Base-by-base conservation (phyloP, 352 stramenopile genomes). In the Phytophthora agathidicida region DNA sequence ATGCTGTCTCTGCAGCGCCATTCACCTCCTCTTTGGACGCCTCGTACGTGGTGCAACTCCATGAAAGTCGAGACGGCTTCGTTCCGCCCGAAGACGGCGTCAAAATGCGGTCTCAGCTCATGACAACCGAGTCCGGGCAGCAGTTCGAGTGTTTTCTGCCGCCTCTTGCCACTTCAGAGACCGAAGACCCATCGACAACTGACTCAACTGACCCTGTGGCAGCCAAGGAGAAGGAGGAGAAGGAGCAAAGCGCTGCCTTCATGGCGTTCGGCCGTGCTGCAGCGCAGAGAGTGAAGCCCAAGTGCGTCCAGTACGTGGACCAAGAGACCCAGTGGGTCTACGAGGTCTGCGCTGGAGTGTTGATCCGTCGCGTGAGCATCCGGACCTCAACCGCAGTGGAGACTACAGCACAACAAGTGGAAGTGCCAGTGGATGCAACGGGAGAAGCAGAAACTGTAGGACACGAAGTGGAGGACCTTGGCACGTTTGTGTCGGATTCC, bases 71-170 rank as follows among this genome's bases (percentile, higher is more conserved):
- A 11, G 77, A 80, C 5, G 53, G 39, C n/a, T 82, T 74, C 45
- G 27, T 57, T n/a, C 47, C 58, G 3, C 59, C 61, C 23, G 44
- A 63, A 30, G 61, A 55, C 19, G 49, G 48, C 5, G 10, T 32
- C 26, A 55, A 42, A 20, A 43, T 75, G 39, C 76, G 71, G 14
- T 72, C 75, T 35, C 71, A 88, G 45, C 20, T 80, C 27, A 89
- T 93, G 79, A 81, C 80, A 33, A 86, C 77, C 14, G 71, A 76
- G 55, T 76, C 79, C 7, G 80, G 80, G 1, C 71, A 89, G 46
- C 71, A 73, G 51, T 89, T 93, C 47, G 77, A 91, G 71, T 93
- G 83, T 43, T 91, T 89, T 46, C 39, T 93, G 42, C 83, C 83
- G 27, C 51, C 77, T 17, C 60, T 76, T 1, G 42, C 28, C 3